Evolutionary conservation across 2,329 filamentous ascomycete genomes (phyloP).

Genomic region (Botrytis tulipae): DNA sequence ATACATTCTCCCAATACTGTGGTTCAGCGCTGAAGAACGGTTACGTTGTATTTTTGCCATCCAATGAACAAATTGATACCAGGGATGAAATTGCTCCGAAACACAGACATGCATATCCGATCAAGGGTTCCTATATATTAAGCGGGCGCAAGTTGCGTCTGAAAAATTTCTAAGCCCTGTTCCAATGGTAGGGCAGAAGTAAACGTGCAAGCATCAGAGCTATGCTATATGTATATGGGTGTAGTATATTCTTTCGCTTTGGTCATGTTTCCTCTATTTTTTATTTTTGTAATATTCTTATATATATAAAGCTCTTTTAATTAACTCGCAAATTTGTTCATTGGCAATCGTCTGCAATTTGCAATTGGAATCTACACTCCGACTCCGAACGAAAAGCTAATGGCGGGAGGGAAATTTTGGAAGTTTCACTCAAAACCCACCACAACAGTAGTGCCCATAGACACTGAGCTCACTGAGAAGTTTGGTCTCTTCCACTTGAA

Average conservation of each 20-base stretch:
- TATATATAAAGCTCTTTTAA: background rate
- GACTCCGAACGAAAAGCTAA: background rate
- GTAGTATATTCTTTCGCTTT: background rate
- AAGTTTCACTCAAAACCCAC: background rate
- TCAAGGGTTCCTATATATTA: background rate
- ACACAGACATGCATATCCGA: background rate
- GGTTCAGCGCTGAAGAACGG: background rate
- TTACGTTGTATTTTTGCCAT: background rate
- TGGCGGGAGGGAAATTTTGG: background rate
- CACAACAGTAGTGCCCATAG: background rate
- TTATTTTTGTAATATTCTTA: background rate
- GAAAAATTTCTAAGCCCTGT: background rate
- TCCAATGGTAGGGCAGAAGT: constrained; percentile 14
- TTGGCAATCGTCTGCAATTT: background rate
- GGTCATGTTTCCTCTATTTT: background rate
- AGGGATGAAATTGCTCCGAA: background rate
- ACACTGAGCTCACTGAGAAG: background rate
- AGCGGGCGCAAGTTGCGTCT: background rate
- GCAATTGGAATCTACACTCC: background rate
- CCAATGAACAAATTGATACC: background rate
- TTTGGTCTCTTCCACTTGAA: constrained; percentile 16
- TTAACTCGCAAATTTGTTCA: background rate
- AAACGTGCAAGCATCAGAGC: background rate
- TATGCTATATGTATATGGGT: background rate
- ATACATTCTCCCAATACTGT: background rate